Conservation (phyloP, 2,329 filamentous ascomycete genomes). For the Hymenoscyphus fraxineus region DNA sequence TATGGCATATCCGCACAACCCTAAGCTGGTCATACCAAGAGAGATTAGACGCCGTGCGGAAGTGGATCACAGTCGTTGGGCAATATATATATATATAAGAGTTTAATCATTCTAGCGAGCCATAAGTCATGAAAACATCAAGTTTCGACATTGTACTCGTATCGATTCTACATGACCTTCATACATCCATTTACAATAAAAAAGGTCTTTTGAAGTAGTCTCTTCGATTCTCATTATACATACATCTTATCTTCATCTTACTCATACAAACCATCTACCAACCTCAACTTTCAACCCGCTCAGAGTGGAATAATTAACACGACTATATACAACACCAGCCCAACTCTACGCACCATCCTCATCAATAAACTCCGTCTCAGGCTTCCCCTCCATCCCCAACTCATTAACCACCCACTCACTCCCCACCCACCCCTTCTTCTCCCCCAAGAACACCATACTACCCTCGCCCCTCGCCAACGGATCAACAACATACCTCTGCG, state of each 20-base stretch:
- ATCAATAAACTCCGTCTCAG: slow-evolving; percentile 1
- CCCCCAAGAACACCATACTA: slow-evolving; percentile 71
- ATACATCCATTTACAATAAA: too few relatives aligned
- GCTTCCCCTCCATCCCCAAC: slow-evolving; percentile 52
- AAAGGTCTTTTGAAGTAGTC: too few relatives aligned
- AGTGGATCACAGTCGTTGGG: too few relatives aligned
- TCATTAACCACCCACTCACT: slow-evolving; percentile 70
- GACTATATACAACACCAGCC: neutral
- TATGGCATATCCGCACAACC: too few relatives aligned
- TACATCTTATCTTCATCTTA: neutral
- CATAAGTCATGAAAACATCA: too few relatives aligned
- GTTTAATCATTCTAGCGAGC: too few relatives aligned
- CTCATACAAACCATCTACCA: neutral
- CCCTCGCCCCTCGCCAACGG: slow-evolving; percentile 56
- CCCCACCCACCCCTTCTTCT: slow-evolving; percentile 77
- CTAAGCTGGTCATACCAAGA: too few relatives aligned
- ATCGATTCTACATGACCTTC: too few relatives aligned
- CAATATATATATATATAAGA: too few relatives aligned
- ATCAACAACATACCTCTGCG: slow-evolving; percentile 76
- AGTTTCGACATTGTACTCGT: too few relatives aligned
- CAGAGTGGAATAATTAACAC: slow-evolving; percentile 2
- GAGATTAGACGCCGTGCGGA: too few relatives aligned
- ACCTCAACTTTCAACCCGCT: neutral
- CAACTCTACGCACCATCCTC: neutral
- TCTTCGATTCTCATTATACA: neutral